Evolutionary conservation across 352 stramenopile species (phyloP).

Genomic region (Pythium plurisporium): DNA sequence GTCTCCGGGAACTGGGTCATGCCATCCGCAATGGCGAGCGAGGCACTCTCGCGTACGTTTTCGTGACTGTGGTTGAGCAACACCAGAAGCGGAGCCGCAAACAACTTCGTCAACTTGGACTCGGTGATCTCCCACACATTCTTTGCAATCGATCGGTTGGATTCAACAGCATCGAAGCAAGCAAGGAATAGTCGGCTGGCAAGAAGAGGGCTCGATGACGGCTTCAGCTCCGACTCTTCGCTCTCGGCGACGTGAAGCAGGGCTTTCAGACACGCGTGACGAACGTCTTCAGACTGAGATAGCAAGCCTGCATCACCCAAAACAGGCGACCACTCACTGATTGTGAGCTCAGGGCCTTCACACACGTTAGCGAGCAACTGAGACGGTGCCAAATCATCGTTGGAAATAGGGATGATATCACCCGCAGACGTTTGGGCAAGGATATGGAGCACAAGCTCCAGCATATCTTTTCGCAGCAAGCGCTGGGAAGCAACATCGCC

Average conservation of each 20-base stretch:
- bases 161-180: constrained; percentile 58
- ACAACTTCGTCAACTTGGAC: constrained; percentile 50
- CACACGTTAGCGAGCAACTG: constrained; percentile 59
- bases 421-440: constrained; percentile 50
- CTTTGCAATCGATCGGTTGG: constrained; percentile 56
- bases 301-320: constrained; percentile 68
- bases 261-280: constrained; percentile 53
- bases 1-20: constrained; percentile 79
- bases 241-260: constrained; percentile 53
- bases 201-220: constrained; percentile 31
- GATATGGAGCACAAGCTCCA: constrained; percentile 62
- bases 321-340: constrained; percentile 60
- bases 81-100: constrained; percentile 55
- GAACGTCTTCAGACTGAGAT: constrained; percentile 48
- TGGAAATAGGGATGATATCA: constrained; percentile 54
- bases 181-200: constrained; percentile 58
- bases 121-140: constrained; percentile 56
- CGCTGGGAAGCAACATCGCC: constrained; percentile 73
- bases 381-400: constrained; percentile 47
- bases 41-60: constrained; percentile 76
- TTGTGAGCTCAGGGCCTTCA: constrained; percentile 48
- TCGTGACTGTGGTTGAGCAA: constrained; percentile 70
- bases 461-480: constrained; percentile 67
- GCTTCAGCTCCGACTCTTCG: constrained; percentile 47
- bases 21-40: constrained; percentile 70